Base-by-base conservation (phyloP, 352 stramenopile species). In the Phytophthora litchii region DNA sequence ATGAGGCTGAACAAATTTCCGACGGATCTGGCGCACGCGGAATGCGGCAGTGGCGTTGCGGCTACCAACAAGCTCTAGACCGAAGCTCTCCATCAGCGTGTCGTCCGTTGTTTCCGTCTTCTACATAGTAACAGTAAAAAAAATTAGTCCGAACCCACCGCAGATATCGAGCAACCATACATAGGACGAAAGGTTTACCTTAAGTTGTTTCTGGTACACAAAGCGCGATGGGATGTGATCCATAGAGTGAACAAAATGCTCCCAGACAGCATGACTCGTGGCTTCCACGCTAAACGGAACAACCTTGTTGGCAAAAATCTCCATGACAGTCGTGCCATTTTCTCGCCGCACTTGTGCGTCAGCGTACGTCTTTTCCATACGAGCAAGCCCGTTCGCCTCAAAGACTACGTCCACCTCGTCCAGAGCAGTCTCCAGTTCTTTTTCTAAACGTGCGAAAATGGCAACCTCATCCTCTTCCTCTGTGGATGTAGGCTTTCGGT, bases 241-340 rank as follows among this genome's bases (percentile, higher is more conserved):
- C 72, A 83, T 84, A 10, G 71, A 76, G 60, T 83, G 66, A 29
- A 69, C 65, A 45, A 84, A 86, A 54, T 86, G 77, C 12, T 77
- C 61, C 77, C 77, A 86, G 1, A 84, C 74, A 4, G 76, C 76
- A 8, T 68, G 45, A 2, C 61, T 64, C 8, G 72, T 83, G 19
- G 69, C 62, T 21, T 74, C 38, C 21, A 83, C 59, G 27, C 67
- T 63, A 31, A 86, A 86, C 16, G 76, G 76, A 52, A 86, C 72
- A 25, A 83, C 64, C 43, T 86, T 86, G 65, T 82, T 83, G 17
- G 71, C 76, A 14, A 78, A 83, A 45, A 84, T 83, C 53, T 82
- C 76, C 60, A 84, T 78, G 11, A 83, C 45, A 14, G 73, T 78
- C 16, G 19, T 54, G 31, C 69, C 74, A 25, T 74, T 67, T 38